Evolutionary conservation across 768 basidiomycete genomes (phyloP), one percentile per base, ranked within the genome.

Genomic region (Lentinula sp.): DNA sequence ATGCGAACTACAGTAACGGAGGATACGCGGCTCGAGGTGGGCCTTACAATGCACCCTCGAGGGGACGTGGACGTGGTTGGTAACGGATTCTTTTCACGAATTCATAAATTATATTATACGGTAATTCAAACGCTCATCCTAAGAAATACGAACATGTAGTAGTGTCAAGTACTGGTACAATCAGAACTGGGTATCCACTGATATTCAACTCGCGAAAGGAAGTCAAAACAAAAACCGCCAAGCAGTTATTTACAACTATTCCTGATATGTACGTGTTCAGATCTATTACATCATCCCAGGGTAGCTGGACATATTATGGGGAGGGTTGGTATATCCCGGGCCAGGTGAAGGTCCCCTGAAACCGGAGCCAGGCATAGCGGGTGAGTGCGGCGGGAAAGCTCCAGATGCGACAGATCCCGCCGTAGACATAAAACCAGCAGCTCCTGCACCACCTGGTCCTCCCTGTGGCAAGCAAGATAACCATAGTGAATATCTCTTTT

Each of bases 401-500:
- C 37, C 37, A 52, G 43, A 23, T 8, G 51, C 13, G 10, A 31
- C 32, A 32, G 42, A 43, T n/a, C 56, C 56, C 6, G 45, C 46
- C 15, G 39, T 31, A 42, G 59, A 37, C 21, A 31, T 40, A 8
- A 52, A 71, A 32, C 53, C 65, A 28, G 73, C 71, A 65, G 71
- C 70, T 32, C 70, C 68, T 50, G 70, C 67, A 23, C 61, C 67
- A 35, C 32, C 57, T n/a, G 68, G 62, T 23, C 68, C 66, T 1
- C 60, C 65, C 35, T 73, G 70, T 5, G 74, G 64, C 21, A 84
- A 63, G 67, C 79, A 89, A 9, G 76, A 78, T 56, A 91, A 66
- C 68, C 85, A 91, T 40, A 92, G 70, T 2, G 82, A 67, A 68
- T 89, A 92, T 59, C 77, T 79, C 71, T 80, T 86, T 65, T 84